phyloP scores from a whole-genome alignment of 306 rosid genomes.

The Neltuma alba region DNA sequence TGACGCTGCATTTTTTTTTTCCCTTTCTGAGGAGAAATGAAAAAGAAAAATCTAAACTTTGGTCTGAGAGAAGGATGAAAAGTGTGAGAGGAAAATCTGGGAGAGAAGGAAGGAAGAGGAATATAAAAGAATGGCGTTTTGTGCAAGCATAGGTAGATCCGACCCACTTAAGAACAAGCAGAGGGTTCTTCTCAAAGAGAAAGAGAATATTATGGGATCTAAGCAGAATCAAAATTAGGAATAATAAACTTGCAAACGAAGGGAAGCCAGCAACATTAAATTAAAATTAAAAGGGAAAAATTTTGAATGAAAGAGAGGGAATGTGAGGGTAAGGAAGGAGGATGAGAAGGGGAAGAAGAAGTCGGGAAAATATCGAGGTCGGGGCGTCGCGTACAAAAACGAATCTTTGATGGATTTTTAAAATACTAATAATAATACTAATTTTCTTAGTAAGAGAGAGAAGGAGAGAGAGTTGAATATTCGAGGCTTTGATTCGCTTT shows the following conservation, averaged over 20 bases:
- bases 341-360: constrained; percentile 39
- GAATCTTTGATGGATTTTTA: constrained; percentile 61
- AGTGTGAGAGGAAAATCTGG: constrained; percentile 17
- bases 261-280: constrained; percentile 12
- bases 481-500: constrained; percentile 53
- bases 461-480: constrained; percentile 48
- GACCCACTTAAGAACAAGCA: constrained; percentile 34
- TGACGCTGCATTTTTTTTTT: constrained; percentile 65
- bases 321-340: not conserved
- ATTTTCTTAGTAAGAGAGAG: not conserved
- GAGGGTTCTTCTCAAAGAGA: not conserved
- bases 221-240: constrained; percentile 66
- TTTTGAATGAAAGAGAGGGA: not conserved
- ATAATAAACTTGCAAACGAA: constrained; percentile 51
- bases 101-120: constrained; percentile 24
- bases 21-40: not conserved
- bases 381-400: constrained; percentile 85
- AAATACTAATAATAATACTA: not conserved
- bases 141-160: constrained; percentile 45
- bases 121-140: constrained; percentile 40
- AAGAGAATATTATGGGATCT: constrained; percentile 67
- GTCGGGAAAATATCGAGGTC: constrained; percentile 53
- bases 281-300: not conserved
- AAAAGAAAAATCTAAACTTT: not conserved
- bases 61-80: not conserved